Evolutionary conservation across 2,329 filamentous ascomycete genomes (phyloP), one percentile per base, ranked within the genome.

Genomic region (Aspergillus sp.): DNA sequence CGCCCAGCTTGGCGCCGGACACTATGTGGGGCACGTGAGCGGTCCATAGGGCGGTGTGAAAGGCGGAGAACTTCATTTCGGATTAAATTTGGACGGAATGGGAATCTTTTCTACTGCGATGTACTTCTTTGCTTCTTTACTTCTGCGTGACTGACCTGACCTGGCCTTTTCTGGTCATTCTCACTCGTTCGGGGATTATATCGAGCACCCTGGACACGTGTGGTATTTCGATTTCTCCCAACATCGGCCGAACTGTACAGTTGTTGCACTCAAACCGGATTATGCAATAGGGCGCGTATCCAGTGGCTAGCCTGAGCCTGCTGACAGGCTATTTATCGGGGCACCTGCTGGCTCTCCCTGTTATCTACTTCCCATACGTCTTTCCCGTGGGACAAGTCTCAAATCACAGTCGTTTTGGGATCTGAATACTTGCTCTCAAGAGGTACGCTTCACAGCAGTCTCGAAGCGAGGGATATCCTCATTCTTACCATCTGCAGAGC

Each of bases 11-110:
- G 47, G 47, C 47, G 47, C n/a, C 47, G 23, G 47, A 32, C 47
- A 7, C 44, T 6, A 8, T 13, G 23, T 8, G 15, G 47, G 15
- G 6, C 62, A 64, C 57, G 59, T 66, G 67, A 64, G 66, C 65
- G 67, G 67, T 70, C 89, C 88, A 25, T 81, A 90, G 21, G 86
- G 88, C 52, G 87, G 89, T 54, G 87, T 86, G 0, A 79, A 86
- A 44, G 88, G 88, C 13, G 85, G 60, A 25, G n/a, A 19, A n/a
- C 17, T 11, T 15, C 23, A 38, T n/a, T 8, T 15, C 25, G 39
- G 51, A 44, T 55, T 44, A 55, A 55, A 55, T 50, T 50, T 50
- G 27, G 47, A 50, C 17, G 47, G 32, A 55, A 55, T 30, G 41
- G 32, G 36, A 39, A 42, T 19, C 42, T 41, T 30, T 32, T 47